Evolutionary conservation across 208 protist species (phyloP).

Genomic region (Trypanosoma caninum): DNA sequence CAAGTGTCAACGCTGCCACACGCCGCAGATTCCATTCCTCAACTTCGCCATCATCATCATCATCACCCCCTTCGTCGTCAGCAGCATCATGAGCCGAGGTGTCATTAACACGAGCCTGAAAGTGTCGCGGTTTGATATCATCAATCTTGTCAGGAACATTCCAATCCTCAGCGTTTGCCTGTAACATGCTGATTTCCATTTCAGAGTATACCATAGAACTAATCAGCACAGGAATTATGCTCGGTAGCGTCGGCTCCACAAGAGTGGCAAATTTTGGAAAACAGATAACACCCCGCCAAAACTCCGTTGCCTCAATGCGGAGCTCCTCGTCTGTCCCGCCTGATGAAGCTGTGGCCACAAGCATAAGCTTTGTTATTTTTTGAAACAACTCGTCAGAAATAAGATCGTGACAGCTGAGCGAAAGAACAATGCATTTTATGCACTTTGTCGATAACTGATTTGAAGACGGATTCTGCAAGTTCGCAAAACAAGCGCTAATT

Average conservation of each 20-base stretch:
- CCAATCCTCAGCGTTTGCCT: constrained; percentile 74
- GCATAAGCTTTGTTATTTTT: constrained; percentile 56
- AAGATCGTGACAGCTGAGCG: constrained; percentile 54
- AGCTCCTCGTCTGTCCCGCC: constrained; percentile 50
- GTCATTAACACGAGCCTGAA: constrained; percentile 51
- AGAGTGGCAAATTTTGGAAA: constrained; percentile 71
- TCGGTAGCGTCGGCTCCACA: constrained; percentile 38
- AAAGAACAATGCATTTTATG: constrained; percentile 64
- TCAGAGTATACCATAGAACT: constrained; percentile 89
- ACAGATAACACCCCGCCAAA: constrained; percentile 73
- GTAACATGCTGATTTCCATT: constrained; percentile 85
- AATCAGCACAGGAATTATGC: constrained; percentile 80
- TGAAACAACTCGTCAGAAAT: constrained; percentile 57
- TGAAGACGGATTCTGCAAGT: constrained; percentile 46
- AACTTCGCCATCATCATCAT: constrained; percentile 84
- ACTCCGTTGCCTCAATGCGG: constrained; percentile 80
- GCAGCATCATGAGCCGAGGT: constrained; percentile 32
- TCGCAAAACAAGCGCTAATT: constrained; percentile 65
- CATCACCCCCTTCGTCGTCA: constrained; percentile 69
- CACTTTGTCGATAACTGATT: constrained; percentile 43
- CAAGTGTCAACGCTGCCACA: constrained; percentile 82
- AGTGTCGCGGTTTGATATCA: constrained; percentile 83
- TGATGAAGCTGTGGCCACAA: constrained; percentile 37
- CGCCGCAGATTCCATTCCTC: constrained; percentile 92
- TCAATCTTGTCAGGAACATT: constrained; percentile 77